Base-by-base conservation (phyloP, 2,329 filamentous ascomycete genomes). In the Blastomyces parvus region DNA sequence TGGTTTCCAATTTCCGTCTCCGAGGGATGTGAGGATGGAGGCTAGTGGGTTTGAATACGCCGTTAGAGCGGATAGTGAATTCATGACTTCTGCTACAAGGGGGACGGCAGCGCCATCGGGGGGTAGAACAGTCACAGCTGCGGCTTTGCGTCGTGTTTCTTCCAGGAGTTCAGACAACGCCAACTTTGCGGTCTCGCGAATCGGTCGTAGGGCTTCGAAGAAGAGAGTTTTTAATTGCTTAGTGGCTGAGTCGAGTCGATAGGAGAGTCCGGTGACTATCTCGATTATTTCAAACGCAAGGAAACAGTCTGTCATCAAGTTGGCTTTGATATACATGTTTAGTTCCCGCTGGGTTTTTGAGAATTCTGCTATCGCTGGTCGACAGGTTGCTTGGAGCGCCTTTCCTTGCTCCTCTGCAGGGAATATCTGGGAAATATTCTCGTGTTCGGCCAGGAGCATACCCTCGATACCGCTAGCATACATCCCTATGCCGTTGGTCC, bases 211-310 rank as follows among this genome's bases (percentile, higher is more conserved):
- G 9, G 91, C 90, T 62, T 95, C 90, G 5, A 90, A 87, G 60
- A 99, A 84, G 6, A 90, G 84, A 38, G 84, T 81, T 73, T 96
- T 96, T 64, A 97, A 82, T 70, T 96, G 91, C 1, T 91, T 91
- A 0, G 91, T 96, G 65, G 88, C 86, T 4, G 84, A 83, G 66
- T 96, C 93, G 3, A 99, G 79, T 48, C 88, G 87, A 63, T 87
- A 87, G 2, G 91, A 91, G 58, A 96, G 82, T 14, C 83, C 84
- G 0, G 90, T 89, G 57, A 97, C 86, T 65, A 97, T 90, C 70
- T 96, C 93, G 40, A 95, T 90, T 40, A 97, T 90, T 73, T 99
- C 94, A 74, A 96, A 99, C 8, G 91, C 91, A 59, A 99, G 83
- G 74, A 90, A 97, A 76, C 93, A 97, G 74, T 99, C 94, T 0